Percentiles rank a stretch among this genome's conserved stretches.
These are phyloP conservation scores for Eremothecium sinecaudum DNA, from an alignment of 1,139 yeast species.

Conservation along the genomic window DNA sequence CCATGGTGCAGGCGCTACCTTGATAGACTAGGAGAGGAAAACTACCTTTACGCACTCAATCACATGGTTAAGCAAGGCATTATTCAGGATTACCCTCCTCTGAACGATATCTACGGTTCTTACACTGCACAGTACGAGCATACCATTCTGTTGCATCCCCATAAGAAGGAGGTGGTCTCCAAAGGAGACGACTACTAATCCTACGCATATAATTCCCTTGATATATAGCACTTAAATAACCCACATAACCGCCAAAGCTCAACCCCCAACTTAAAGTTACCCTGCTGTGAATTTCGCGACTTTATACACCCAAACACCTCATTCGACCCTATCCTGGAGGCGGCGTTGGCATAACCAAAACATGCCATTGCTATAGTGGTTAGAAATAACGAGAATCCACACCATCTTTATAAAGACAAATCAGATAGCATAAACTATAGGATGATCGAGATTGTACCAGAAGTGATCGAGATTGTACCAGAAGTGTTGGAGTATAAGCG, in stretches of 20 bases:
- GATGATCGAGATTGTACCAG: too few species aligned
- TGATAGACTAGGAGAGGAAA: conserved; percentile 86
- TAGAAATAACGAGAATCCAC: too few species aligned
- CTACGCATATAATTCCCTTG: too few species aligned
- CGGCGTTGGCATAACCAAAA: conserved; percentile 2
- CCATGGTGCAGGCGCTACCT: conserved; percentile 96
- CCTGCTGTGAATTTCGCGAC: too few species aligned
- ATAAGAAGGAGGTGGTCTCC: conserved; percentile 86
- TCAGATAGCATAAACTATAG: too few species aligned
- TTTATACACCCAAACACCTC: too few species aligned
- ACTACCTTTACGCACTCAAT: conserved; percentile 81
- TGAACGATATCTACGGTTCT: conserved; percentile 71
- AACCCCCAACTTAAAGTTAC: too few species aligned
- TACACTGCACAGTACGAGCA: conserved; percentile 97
- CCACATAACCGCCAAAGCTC: too few species aligned
- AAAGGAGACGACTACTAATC: conserved; percentile 81
- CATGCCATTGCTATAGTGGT: conserved; percentile 4
- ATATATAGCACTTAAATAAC: too few species aligned
- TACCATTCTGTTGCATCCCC: conserved; percentile 83
- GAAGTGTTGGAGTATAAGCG: conserved; percentile 54
- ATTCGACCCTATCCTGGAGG: too few species aligned
- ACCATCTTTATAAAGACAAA: too few species aligned
- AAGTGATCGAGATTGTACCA: conserved; percentile 30
- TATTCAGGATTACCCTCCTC: conserved; percentile 95
- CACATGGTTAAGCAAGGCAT: conserved; percentile 77